Percentiles rank a stretch among this genome's conserved stretches.
These are phyloP conservation scores for Carex myosuroides DNA, from an alignment of 176 grass and related monocot genomes.

Conservation along the genomic window DNA sequence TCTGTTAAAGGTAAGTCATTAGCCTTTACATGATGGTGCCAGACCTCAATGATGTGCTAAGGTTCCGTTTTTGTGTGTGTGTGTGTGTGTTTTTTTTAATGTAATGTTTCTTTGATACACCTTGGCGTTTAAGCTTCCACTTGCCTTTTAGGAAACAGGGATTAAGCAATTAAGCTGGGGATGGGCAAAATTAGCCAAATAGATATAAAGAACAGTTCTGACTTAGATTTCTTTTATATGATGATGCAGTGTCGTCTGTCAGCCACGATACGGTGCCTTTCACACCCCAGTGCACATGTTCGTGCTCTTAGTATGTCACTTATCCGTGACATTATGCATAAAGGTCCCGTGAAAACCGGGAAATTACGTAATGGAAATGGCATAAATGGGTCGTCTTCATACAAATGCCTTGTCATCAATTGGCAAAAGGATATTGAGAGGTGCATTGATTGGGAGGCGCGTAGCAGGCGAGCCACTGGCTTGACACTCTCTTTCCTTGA, in stretches of 20 bases:
- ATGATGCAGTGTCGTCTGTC: slow-evolving; percentile 93
- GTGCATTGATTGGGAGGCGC: slow-evolving; percentile 90
- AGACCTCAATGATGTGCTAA: background rate
- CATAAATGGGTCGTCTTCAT: slow-evolving; percentile 37
- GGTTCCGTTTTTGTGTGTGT: background rate
- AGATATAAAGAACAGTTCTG: background rate
- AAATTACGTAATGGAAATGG: slow-evolving; percentile 39
- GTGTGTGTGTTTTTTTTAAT: background rate
- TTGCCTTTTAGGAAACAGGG: background rate
- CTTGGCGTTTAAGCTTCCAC: background rate
- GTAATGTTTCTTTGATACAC: background rate
- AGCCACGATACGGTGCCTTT: slow-evolving; percentile 85
- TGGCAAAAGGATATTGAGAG: slow-evolving; percentile 82
- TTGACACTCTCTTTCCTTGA: slow-evolving; percentile 64
- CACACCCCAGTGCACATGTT: slow-evolving; percentile 87
- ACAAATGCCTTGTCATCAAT: slow-evolving; percentile 48
- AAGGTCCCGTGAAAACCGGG: slow-evolving; percentile 23
- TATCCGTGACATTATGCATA: slow-evolving; percentile 83
- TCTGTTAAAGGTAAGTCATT: slow-evolving; percentile 57
- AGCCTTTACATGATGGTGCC: background rate
- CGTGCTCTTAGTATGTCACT: slow-evolving; percentile 85
- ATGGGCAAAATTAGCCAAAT: background rate
- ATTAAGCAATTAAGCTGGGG: background rate
- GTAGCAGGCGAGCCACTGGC: slow-evolving; percentile 67
- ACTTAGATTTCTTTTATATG: slow-evolving; percentile 21